phyloP scores from a whole-genome alignment of 176 grass and related monocot species.

The Melocanna baccifera region DNA sequence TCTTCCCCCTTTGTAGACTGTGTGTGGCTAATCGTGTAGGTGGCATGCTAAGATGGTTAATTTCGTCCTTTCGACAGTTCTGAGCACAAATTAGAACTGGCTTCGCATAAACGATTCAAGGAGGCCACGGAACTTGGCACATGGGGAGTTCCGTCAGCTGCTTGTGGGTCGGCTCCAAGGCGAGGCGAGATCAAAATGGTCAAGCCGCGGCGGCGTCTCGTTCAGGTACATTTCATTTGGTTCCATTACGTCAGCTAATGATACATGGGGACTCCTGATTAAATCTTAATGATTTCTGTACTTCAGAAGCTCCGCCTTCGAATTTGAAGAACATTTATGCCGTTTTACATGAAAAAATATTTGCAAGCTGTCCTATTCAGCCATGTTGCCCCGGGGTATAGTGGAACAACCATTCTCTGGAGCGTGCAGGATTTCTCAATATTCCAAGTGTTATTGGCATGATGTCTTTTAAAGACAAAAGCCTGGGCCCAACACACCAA shows the following conservation, averaged over 20 bases:
- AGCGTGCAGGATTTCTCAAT: background rate
- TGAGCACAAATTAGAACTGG: slow-evolving; percentile 3
- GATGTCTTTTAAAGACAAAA: background rate
- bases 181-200: slow-evolving; percentile 18
- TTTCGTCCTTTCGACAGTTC: background rate
- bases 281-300: background rate
- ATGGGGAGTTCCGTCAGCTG: slow-evolving; percentile 44
- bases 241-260: background rate
- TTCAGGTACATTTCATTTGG: slow-evolving; percentile 34
- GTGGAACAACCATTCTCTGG: background rate
- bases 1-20: background rate
- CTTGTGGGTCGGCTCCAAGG: slow-evolving; percentile 23
- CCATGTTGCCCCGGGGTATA: background rate
- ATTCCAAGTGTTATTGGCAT: background rate
- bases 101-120: background rate
- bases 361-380: background rate
- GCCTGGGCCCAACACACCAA: background rate
- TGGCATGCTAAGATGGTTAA: background rate
- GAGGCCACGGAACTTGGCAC: background rate
- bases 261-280: background rate
- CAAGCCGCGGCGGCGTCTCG: background rate
- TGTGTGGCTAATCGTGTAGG: background rate
- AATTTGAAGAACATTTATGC: background rate
- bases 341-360: background rate
- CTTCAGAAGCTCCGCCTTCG: background rate